phyloP scores from a whole-genome alignment of 768 basidiomycete genomes.

The Phylloporus rhodoxanthus region DNA sequence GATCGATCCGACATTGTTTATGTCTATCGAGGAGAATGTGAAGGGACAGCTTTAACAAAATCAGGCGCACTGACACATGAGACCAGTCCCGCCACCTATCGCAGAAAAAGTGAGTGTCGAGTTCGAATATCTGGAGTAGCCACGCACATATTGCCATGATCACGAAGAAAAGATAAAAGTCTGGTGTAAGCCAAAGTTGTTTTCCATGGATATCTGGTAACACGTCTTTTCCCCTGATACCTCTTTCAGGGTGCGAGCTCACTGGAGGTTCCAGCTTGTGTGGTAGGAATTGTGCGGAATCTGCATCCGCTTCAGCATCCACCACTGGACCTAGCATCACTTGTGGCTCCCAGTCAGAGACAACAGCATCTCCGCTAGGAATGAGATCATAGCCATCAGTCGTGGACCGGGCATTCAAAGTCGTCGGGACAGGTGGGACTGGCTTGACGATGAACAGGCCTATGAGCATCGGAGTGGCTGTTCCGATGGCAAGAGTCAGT shows the following conservation, averaged over 20 bases:
- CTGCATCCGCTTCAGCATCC: conserved; percentile 13
- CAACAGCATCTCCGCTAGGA: conserved; percentile 11
- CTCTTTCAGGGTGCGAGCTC: background rate
- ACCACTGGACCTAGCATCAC: conserved; percentile 4
- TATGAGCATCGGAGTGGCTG: conserved; percentile 69
- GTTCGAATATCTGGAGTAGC: background rate
- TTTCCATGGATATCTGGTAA: conserved; percentile 50
- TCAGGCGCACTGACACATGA: conserved; percentile 54
- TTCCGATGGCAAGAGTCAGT: conserved; percentile 69
- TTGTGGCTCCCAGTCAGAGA: conserved; percentile 24
- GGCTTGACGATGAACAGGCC: conserved; percentile 66
- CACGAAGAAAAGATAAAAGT: conserved; percentile 60
- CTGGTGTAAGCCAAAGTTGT: conserved; percentile 43
- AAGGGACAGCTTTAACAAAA: background rate
- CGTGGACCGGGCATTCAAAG: background rate
- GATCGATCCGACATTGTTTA: conserved; percentile 81
- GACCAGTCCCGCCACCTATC: conserved; percentile 63
- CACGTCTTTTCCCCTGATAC: conserved; percentile 17
- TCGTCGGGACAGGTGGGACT: conserved; percentile 50
- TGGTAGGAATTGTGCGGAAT: conserved; percentile 18
- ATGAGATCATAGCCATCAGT: conserved; percentile 21
- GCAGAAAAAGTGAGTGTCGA: background rate
- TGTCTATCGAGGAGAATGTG: conserved; percentile 42
- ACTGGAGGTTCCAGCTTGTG: conserved; percentile 13
- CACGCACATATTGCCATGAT: conserved; percentile 54